Evolutionary conservation across 2,329 filamentous ascomycete genomes (phyloP).

Genomic region (Fusarium sp.): DNA sequence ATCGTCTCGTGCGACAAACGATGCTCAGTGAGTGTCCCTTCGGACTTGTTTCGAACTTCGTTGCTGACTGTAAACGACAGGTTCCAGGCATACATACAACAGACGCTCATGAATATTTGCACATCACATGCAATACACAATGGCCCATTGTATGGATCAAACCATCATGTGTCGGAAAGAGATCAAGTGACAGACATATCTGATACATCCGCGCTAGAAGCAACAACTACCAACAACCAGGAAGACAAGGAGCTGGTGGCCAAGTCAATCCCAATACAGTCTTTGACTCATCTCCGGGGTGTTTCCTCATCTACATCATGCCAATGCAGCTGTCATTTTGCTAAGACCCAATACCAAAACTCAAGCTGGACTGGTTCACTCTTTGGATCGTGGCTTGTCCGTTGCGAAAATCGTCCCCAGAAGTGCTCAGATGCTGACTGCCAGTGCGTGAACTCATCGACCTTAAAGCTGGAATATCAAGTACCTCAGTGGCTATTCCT

Average conservation of each 20-base stretch:
- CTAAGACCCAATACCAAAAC: not conserved
- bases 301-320: not conserved
- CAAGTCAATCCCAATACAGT: not conserved
- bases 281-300: fast-evolving
- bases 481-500: slow-evolving; percentile 24
- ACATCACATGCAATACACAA: not conserved
- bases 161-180: too few species aligned
- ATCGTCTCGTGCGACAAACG: not conserved
- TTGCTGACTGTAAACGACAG: not conserved
- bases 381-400: slow-evolving; percentile 22
- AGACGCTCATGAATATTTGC: not conserved
- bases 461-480: slow-evolving; percentile 11
- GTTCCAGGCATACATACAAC: slow-evolving; percentile 2
- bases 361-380: slow-evolving; percentile 11
- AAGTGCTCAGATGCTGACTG: slow-evolving; percentile 7
- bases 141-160: too few species aligned
- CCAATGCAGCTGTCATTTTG: slow-evolving; percentile 21
- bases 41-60: fast-evolving
- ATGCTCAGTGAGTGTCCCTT: not conserved
- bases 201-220: fast-evolving
- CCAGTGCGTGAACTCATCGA: fast-evolving
- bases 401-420: not conserved
- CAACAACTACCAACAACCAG: fast-evolving
- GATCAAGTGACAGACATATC: too few species aligned
- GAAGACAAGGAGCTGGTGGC: fast-evolving